Conservation (phyloP, 306 rosid species). For the Carpinus viminea region DNA sequence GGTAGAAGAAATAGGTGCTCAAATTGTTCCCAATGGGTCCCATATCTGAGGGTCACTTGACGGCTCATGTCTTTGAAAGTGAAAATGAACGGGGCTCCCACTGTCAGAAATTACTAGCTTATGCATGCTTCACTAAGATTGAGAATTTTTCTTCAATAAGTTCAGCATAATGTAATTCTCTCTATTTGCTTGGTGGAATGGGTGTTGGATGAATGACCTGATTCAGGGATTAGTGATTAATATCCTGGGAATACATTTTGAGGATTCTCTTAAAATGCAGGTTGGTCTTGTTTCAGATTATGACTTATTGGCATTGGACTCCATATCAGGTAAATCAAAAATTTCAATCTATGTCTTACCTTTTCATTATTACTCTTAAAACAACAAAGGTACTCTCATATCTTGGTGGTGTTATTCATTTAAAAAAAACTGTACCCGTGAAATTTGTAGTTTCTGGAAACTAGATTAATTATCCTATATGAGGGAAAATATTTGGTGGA, state of each 20-base stretch:
- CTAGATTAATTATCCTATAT: neutral
- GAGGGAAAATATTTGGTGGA: neutral
- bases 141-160: neutral
- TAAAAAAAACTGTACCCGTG: neutral
- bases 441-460: neutral
- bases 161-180: neutral
- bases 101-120: neutral
- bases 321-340: constrained; percentile 66
- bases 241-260: constrained; percentile 25
- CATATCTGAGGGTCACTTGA: neutral
- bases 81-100: neutral
- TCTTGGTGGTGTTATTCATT: neutral
- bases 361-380: neutral
- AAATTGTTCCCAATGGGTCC: neutral
- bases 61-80: constrained; percentile 8
- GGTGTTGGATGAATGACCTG: neutral
- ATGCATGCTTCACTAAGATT: neutral
- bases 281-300: constrained; percentile 97
- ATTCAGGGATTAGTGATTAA: neutral
- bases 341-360: neutral
- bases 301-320: constrained; percentile 89
- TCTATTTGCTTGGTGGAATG: neutral
- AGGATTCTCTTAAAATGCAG: constrained; percentile 48
- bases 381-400: neutral
- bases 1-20: neutral